Percentiles rank a stretch among this genome's conserved stretches.
These are phyloP conservation scores for Trichoderma semiorbis DNA, from an alignment of 2,329 filamentous ascomycete genomes.

Conservation along the genomic window DNA sequence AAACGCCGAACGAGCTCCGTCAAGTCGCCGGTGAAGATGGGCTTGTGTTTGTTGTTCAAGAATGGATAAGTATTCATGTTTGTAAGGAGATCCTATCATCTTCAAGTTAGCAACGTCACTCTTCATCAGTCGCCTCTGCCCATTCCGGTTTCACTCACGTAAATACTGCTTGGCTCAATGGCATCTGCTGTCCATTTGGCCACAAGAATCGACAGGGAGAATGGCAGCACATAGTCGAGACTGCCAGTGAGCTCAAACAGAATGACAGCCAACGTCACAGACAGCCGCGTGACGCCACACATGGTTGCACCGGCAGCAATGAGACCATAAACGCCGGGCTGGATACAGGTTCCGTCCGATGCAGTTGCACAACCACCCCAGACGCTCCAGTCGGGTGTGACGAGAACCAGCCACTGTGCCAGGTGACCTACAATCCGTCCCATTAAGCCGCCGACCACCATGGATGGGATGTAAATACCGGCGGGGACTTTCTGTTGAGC, in stretches of 20 bases:
- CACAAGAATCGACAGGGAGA: constrained; percentile 85
- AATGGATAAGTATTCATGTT: constrained; percentile 98
- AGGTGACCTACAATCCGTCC: constrained; percentile 83
- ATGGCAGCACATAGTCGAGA: constrained; percentile 90
- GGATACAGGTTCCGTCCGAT: constrained; percentile 78
- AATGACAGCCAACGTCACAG: constrained; percentile 91
- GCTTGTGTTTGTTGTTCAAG: constrained; percentile 93
- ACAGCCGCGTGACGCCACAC: constrained; percentile 93
- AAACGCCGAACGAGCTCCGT: constrained; percentile 79
- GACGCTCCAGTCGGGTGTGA: constrained; percentile 66
- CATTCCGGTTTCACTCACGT: constrained; percentile 59
- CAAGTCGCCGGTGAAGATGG: constrained; percentile 83
- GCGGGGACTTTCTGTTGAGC: constrained; percentile 73
- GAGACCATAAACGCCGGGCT: constrained; percentile 93
- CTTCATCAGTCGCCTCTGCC: background rate
- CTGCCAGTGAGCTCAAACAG: constrained; percentile 94
- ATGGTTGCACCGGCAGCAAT: constrained; percentile 95
- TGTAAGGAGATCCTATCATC: constrained; percentile 72
- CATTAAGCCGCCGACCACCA: constrained; percentile 94
- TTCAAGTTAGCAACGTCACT: constrained; percentile 16
- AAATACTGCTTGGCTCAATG: constrained; percentile 90
- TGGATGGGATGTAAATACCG: constrained; percentile 96
- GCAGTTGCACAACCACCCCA: constrained; percentile 71
- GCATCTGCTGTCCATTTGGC: constrained; percentile 99
- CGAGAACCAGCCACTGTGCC: constrained; percentile 76